These are phyloP conservation scores for Quercus tomentella DNA, from an alignment of 331 rosid genomes.

Conservation along the genomic window DNA sequence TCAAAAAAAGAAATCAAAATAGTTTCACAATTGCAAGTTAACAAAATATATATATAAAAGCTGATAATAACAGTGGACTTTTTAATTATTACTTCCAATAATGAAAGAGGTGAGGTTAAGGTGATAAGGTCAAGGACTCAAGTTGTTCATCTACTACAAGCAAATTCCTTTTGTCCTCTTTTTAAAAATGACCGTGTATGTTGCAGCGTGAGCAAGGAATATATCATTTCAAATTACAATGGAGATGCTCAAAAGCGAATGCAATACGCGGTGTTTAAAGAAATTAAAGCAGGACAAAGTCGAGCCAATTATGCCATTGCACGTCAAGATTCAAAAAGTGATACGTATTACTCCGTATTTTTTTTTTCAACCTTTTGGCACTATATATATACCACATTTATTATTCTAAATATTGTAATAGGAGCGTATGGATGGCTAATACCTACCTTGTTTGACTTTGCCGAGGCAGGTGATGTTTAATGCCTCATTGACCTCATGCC, in stretches of 20 bases:
- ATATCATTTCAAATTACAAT: background rate
- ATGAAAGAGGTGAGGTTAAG: too few species aligned
- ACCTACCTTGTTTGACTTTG: background rate
- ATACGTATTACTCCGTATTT: too few species aligned
- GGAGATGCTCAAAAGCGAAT: too few species aligned
- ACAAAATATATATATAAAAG: too few species aligned
- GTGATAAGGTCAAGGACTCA: too few species aligned
- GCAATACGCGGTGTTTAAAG: too few species aligned
- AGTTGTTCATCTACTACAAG: background rate
- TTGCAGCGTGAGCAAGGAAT: background rate
- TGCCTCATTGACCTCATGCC: slow-evolving; percentile 8
- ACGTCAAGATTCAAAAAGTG: too few species aligned
- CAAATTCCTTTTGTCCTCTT: background rate
- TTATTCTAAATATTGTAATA: background rate
- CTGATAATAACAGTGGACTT: too few species aligned
- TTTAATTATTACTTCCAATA: too few species aligned
- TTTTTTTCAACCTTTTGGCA: too few species aligned
- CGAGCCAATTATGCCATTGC: too few species aligned
- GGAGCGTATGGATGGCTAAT: background rate
- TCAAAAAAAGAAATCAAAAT: background rate
- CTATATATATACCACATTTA: background rate
- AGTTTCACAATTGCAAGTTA: background rate
- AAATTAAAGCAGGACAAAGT: too few species aligned
- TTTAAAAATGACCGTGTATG: background rate
- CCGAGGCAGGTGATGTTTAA: background rate